phyloP scores from a whole-genome alignment of 345 rosid genomes.

The Euphorbia lathyris region DNA sequence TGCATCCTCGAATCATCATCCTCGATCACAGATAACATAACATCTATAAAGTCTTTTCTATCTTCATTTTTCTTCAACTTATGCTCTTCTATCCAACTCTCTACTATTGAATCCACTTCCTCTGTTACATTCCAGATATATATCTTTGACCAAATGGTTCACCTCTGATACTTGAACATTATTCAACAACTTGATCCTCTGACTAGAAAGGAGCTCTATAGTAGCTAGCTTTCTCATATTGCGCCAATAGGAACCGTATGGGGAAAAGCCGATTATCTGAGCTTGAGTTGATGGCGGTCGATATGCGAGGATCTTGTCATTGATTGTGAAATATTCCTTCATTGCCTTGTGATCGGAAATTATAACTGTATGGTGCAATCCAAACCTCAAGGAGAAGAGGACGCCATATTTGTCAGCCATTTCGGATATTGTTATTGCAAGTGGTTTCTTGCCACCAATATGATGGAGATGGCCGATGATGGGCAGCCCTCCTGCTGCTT shows the following conservation, averaged over 20 bases:
- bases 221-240: too few relatives aligned
- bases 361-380: neutral
- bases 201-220: too few relatives aligned
- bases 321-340: too few relatives aligned
- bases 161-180: slow-evolving; percentile 22
- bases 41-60: slow-evolving; percentile 15
- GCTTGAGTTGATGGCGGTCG: too few relatives aligned
- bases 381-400: slow-evolving; percentile 1
- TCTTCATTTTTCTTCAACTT: neutral
- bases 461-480: slow-evolving; percentile 6
- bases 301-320: too few relatives aligned
- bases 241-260: too few relatives aligned
- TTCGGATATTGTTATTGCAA: neutral
- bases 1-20: slow-evolving; percentile 12
- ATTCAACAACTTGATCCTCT: slow-evolving; percentile 16
- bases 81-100: too few relatives aligned
- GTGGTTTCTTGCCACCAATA: neutral
- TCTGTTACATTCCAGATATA: neutral
- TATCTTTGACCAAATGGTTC: slow-evolving; percentile 11
- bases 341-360: slow-evolving; percentile 1
- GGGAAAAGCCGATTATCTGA: too few relatives aligned
- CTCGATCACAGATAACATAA: slow-evolving; percentile 15
- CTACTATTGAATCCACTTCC: too few relatives aligned
- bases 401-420: slow-evolving; percentile 6
- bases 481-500: slow-evolving; percentile 5